Percentiles rank a stretch among this genome's conserved stretches.
Conservation (phyloP, 768 basidiomycete species). For the Mycena filopes region DNA sequence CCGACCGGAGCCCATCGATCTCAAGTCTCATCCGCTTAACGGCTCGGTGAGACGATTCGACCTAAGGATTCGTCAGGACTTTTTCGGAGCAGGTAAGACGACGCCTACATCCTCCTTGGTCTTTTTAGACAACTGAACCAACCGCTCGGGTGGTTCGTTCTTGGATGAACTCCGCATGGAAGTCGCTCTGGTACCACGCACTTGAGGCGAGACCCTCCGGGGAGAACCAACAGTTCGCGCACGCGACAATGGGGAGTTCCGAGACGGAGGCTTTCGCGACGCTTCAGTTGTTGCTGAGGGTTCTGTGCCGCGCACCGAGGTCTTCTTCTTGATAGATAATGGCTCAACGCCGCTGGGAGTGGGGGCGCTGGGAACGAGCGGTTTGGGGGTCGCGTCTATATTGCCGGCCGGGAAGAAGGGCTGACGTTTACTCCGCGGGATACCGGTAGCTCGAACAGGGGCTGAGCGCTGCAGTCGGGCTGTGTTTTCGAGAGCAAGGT, state of each 20-base stretch:
- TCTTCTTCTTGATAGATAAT: slow-evolving; percentile 87
- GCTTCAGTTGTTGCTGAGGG: slow-evolving; percentile 50
- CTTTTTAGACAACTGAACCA: slow-evolving; percentile 61
- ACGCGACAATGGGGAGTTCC: slow-evolving; percentile 65
- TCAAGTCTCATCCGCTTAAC: slow-evolving; percentile 84
- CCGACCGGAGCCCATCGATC: slow-evolving; percentile 56
- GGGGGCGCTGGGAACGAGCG: slow-evolving; percentile 43
- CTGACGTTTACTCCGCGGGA: slow-evolving; percentile 80
- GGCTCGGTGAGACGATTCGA: slow-evolving; percentile 74
- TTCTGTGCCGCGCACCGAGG: slow-evolving; percentile 63
- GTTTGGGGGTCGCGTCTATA: slow-evolving; percentile 64
- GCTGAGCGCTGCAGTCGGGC: slow-evolving; percentile 37
- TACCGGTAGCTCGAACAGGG: slow-evolving; percentile 52
- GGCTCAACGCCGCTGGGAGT: slow-evolving; percentile 70
- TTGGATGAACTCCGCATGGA: slow-evolving; percentile 40
- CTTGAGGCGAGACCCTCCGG: slow-evolving; percentile 65
- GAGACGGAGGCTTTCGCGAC: slow-evolving; percentile 53
- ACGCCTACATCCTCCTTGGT: slow-evolving; percentile 74
- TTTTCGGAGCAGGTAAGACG: not conserved
- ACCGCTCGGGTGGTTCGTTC: slow-evolving; percentile 53
- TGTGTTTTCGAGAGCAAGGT: slow-evolving; percentile 53
- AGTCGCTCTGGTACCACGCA: slow-evolving; percentile 51
- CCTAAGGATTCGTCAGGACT: slow-evolving; percentile 50
- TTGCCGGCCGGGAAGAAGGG: slow-evolving; percentile 67
- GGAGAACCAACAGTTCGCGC: slow-evolving; percentile 58